phyloP scores from a whole-genome alignment of 1,284 basidiomycete species.

The Sporisorium scitamineum region DNA sequence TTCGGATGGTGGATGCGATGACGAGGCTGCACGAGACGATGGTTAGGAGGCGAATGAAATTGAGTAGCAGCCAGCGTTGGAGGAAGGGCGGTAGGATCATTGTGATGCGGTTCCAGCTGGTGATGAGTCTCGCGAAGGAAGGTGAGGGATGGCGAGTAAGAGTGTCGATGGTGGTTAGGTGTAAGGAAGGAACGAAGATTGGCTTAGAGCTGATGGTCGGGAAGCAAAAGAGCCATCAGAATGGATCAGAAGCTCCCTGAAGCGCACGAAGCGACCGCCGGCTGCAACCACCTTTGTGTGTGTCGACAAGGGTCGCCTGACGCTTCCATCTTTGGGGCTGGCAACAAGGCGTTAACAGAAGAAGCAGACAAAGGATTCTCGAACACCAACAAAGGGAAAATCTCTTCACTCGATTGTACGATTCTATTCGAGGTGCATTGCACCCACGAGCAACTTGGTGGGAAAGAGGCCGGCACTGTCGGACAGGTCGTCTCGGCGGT shows the following conservation, averaged over 20 bases:
- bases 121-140: too few relatives aligned
- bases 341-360: conserved; percentile 5
- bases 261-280: background rate
- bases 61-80: conserved; percentile 47
- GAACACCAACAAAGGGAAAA: conserved; percentile 2
- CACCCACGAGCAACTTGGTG: background rate
- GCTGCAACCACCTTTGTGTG: background rate
- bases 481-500: conserved; percentile 1
- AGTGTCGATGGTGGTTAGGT: background rate
- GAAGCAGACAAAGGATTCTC: conserved; percentile 3
- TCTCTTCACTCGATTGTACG: background rate
- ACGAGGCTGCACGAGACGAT: conserved; percentile 38
- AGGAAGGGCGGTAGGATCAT: conserved; percentile 47
- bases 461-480: conserved; percentile 10
- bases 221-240: background rate
- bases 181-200: background rate
- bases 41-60: conserved; percentile 43
- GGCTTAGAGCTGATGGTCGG: background rate
- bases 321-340: too few relatives aligned
- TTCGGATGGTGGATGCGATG: conserved; percentile 31
- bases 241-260: too few relatives aligned
- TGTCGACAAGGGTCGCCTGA: conserved; percentile 16
- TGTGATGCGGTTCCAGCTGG: too few relatives aligned
- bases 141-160: background rate
- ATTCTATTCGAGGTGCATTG: background rate